Conservation (phyloP, 208 protist genomes). For the Leishmania lainsoni region DNA sequence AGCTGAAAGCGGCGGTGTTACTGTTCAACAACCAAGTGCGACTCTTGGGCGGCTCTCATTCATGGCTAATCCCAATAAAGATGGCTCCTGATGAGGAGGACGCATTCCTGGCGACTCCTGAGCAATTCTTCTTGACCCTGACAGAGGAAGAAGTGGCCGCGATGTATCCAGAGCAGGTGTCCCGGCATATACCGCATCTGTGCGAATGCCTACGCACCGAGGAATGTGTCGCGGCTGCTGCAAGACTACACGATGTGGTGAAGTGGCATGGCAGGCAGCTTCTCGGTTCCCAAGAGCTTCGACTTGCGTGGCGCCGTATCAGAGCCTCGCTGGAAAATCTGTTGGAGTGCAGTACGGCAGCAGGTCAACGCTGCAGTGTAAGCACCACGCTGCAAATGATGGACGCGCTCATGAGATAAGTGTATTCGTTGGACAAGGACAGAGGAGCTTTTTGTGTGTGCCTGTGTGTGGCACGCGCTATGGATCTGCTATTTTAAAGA, state of each 20-base stretch:
- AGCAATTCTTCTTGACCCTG: slow-evolving; percentile 1
- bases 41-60: slow-evolving; percentile 13
- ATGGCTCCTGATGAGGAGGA: neutral
- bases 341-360: neutral
- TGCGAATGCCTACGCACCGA: slow-evolving; percentile 9
- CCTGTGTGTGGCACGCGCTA: neutral
- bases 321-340: slow-evolving; percentile 15
- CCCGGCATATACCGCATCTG: neutral
- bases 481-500: neutral
- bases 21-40: slow-evolving; percentile 29
- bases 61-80: neutral
- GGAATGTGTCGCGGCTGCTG: neutral
- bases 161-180: slow-evolving; percentile 1
- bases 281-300: slow-evolving; percentile 10
- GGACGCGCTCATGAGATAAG: neutral
- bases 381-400: slow-evolving; percentile 7
- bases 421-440: neutral
- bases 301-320: slow-evolving; percentile 19
- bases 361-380: neutral
- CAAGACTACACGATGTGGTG: slow-evolving; percentile 1
- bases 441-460: neutral
- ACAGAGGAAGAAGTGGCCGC: slow-evolving; percentile 3
- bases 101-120: neutral
- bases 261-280: neutral
- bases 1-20: slow-evolving; percentile 6